These are phyloP conservation scores for Fragaria iinumae DNA, from an alignment of 306 rosid genomes.

Conservation along the genomic window DNA sequence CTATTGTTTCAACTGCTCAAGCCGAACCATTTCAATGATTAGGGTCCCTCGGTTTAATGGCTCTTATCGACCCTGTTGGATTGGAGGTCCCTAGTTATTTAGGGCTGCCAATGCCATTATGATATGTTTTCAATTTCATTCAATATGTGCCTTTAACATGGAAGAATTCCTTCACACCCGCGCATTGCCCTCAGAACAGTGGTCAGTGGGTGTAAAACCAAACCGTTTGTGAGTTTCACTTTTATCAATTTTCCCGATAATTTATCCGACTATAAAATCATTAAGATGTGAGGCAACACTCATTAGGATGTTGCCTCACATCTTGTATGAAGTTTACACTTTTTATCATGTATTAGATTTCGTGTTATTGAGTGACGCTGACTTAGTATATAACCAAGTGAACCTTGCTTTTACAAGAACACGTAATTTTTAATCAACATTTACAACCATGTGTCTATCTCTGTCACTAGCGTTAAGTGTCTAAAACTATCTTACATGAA, in stretches of 20 bases:
- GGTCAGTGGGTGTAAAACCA: background rate
- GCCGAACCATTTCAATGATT: slow-evolving; percentile 13
- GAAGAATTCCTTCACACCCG: background rate
- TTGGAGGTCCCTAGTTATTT: slow-evolving; percentile 21
- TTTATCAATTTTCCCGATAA: too few relatives aligned
- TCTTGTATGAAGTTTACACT: background rate
- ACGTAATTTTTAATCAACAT: too few relatives aligned
- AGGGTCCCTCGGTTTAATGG: slow-evolving; percentile 25
- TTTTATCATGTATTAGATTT: background rate
- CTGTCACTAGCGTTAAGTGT: background rate
- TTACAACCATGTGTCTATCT: background rate
- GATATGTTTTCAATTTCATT: background rate
- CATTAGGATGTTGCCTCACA: background rate
- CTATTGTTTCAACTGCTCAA: background rate
- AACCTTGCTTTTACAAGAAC: too few relatives aligned
- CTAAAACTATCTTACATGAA: background rate
- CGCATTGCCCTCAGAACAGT: background rate
- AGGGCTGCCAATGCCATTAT: background rate
- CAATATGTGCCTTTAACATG: background rate
- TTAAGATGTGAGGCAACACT: background rate
- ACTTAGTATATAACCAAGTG: background rate
- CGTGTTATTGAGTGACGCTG: background rate
- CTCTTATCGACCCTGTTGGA: slow-evolving; percentile 11
- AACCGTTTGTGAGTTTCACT: background rate
- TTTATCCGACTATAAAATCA: too few relatives aligned